Conservation (phyloP, 2,329 filamentous ascomycete species). For the Exophiala bonariae region DNA sequence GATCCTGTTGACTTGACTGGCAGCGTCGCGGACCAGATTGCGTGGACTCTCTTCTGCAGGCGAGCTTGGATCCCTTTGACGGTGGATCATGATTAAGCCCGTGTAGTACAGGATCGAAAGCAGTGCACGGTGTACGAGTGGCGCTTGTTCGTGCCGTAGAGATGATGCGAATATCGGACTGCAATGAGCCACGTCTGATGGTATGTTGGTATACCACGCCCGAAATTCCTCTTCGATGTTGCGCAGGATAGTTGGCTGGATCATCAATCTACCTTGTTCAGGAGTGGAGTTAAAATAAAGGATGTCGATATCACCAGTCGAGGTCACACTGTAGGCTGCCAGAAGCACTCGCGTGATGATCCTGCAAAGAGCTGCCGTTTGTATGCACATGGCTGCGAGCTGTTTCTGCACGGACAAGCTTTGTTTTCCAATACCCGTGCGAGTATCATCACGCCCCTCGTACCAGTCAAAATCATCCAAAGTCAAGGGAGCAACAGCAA, state of each 20-base stretch:
- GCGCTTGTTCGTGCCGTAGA: conserved; percentile 45
- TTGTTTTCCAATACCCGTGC: conserved; percentile 63
- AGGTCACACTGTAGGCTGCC: conserved; percentile 80
- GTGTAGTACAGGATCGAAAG: background rate
- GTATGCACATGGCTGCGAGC: conserved; percentile 64
- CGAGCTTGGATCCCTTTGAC: too few relatives aligned
- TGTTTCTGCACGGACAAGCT: background rate
- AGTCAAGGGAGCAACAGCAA: conserved; percentile 85
- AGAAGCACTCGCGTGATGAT: conserved; percentile 86
- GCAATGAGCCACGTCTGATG: too few relatives aligned
- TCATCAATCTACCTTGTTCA: too few relatives aligned
- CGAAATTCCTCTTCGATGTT: too few relatives aligned
- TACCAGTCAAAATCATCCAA: conserved; percentile 77
- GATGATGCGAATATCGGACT: conserved; percentile 56
- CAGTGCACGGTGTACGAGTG: background rate
- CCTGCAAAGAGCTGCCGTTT: conserved; percentile 84
- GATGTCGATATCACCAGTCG: conserved; percentile 62
- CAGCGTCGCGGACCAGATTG: conserved; percentile 79
- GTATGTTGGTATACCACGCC: too few relatives aligned
- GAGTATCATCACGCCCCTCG: conserved; percentile 60
- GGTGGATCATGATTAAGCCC: background rate
- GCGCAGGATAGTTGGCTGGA: too few relatives aligned
- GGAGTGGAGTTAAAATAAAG: too few relatives aligned
- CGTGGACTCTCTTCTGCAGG: too few relatives aligned
- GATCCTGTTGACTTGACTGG: conserved; percentile 79